These are phyloP conservation scores for Globisporangium parvum DNA, from an alignment of 352 stramenopile species.

Conservation along the genomic window DNA sequence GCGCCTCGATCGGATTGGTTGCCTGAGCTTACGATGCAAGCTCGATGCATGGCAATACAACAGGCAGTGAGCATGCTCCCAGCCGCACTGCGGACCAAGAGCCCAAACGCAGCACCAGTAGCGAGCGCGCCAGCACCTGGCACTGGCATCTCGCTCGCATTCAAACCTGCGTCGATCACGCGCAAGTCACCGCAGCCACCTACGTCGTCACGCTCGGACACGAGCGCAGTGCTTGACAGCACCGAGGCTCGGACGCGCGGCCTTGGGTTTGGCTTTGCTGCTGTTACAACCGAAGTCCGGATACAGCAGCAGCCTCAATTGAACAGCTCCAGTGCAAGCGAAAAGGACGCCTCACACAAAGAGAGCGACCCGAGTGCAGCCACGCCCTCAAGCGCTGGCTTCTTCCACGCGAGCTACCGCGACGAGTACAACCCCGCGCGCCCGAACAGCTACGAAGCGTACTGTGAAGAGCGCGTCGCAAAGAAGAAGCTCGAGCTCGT, in stretches of 20 bases:
- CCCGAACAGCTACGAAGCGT: conserved; percentile 88
- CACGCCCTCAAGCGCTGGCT: conserved; percentile 30
- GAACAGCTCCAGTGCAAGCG: too few species aligned
- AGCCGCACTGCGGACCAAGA: conserved; percentile 39
- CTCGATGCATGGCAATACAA: too few species aligned
- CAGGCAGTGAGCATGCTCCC: conserved; percentile 47
- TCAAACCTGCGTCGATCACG: conserved; percentile 48
- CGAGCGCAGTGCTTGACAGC: neutral
- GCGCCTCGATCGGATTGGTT: too few species aligned
- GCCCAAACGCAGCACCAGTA: conserved; percentile 12
- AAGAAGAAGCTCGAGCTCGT: conserved; percentile 79
- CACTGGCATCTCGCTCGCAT: conserved; percentile 38
- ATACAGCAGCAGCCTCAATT: conserved; percentile 10
- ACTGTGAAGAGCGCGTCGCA: conserved; percentile 72
- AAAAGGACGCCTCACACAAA: too few species aligned
- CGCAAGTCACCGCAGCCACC: conserved; percentile 19
- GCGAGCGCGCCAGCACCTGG: conserved; percentile 4
- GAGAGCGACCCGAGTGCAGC: conserved; percentile 7
- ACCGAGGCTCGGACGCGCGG: conserved; percentile 3
- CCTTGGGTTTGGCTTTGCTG: conserved; percentile 30
- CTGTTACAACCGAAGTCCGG: conserved; percentile 29
- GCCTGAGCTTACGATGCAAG: too few species aligned
- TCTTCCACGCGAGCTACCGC: conserved; percentile 68
- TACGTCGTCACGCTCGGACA: neutral
- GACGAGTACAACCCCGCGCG: conserved; percentile 85